A percentile compares a stretch with the other conserved stretches of the same genome.
Conservation (phyloP, 768 basidiomycete genomes). For the Boletus insuetus region DNA sequence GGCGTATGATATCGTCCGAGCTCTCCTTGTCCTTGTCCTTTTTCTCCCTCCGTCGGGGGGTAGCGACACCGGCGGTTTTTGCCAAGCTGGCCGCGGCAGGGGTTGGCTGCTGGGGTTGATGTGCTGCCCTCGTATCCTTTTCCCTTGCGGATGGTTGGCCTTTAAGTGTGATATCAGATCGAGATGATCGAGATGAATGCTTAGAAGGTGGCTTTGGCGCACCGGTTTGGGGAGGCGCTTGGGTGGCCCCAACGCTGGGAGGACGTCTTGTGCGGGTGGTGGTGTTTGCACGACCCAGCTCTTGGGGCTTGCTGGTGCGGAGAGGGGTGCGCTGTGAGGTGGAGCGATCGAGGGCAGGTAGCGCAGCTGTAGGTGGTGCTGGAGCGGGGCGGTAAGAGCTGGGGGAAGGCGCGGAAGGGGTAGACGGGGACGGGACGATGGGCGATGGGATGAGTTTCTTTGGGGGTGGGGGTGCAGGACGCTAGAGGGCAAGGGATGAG, state of each 20-base stretch:
- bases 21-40: conserved; percentile 75
- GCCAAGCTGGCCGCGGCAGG: conserved; percentile 64
- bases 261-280: conserved; percentile 63
- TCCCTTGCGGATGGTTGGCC: conserved; percentile 35
- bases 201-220: conserved; percentile 39
- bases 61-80: conserved; percentile 69
- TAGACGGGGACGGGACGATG: conserved; percentile 25
- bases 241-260: conserved; percentile 35
- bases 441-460: conserved; percentile 37
- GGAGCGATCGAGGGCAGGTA: conserved; percentile 79
- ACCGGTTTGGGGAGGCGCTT: conserved; percentile 30
- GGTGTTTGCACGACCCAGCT: conserved; percentile 64
- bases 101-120: conserved; percentile 49
- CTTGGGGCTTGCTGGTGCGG: conserved; percentile 43
- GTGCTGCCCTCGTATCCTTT: conserved; percentile 33
- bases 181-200: conserved; percentile 56
- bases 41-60: conserved; percentile 84
- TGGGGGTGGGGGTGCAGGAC: conserved; percentile 40
- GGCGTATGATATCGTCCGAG: conserved; percentile 87
- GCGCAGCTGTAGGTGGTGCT: conserved; percentile 60
- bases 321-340: conserved; percentile 77
- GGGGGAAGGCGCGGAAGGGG: conserved; percentile 41
- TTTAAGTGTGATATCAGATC: conserved; percentile 56
- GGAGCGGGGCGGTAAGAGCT: conserved; percentile 68
- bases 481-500: conserved; percentile 25